Evolutionary conservation across 129 eudicot species (phyloP), one percentile per base, ranked within the genome.

Genomic region (Deinandra increscens): DNA sequence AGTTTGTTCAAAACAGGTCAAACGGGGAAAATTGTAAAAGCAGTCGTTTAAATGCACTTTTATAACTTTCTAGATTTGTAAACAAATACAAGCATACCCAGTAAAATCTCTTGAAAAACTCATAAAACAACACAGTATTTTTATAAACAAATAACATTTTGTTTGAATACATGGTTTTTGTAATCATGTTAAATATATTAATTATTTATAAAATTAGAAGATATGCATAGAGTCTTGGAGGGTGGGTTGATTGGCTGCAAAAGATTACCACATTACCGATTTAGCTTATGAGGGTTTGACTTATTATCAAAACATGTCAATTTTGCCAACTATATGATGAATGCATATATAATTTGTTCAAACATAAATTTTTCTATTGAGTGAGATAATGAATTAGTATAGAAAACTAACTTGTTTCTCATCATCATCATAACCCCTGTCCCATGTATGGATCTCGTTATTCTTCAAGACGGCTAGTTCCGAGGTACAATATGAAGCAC

Each of bases 381-480:
- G 38, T 33, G 20, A 48, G 8, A 65, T 42, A 11, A 4, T 19
- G 19, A 39, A 9, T 34, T 44, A 18, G 26, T 26, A 41, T 14
- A 18, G 68, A 14, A 53, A 75, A 86, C 92, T 81, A 50, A 93
- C 98, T 73, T 89, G 97, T 72, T 93, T 93, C 78, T 95, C 97
- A 31, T 93, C 90, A 3, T 89, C 95, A 44, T 93, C 98, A 26
- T 77, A 93, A 60, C 98, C 98, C 78, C 95, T 81, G 68, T 93
- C 98, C 92, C 95, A 93, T 11, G 91, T 43, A 69, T 89, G 98
- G 76, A 93, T 84, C 76, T 89, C 95, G 65, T 90, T 89, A 74
- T 93, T 93, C 81, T 86, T 93, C 85, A 89, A 75, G 65, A 93
- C 88, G 0, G 98, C 82, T 15, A 93, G 75, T 82, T 93, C 95